Percentiles rank a stretch among this genome's conserved stretches.
These are phyloP conservation scores for Mycena amicta DNA, from an alignment of 768 basidiomycete species.

Conservation along the genomic window DNA sequence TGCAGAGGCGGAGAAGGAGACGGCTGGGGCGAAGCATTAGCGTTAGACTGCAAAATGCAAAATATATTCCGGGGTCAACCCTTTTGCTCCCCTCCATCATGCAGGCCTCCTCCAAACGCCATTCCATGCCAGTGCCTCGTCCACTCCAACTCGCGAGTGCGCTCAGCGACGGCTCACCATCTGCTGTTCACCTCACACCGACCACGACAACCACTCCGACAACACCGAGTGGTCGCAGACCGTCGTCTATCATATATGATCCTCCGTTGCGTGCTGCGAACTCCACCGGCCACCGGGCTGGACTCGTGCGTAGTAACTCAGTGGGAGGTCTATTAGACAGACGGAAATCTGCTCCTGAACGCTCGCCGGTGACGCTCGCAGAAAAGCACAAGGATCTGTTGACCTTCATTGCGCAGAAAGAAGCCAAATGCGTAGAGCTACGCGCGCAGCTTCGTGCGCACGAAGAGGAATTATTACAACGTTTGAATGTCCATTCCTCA, in stretches of 20 bases:
- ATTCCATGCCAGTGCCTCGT: slow-evolving; percentile 40
- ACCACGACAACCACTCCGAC: slow-evolving; percentile 10
- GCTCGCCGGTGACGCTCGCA: slow-evolving; percentile 51
- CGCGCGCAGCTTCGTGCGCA: slow-evolving; percentile 72
- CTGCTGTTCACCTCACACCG: slow-evolving; percentile 23
- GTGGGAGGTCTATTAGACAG: slow-evolving; percentile 19
- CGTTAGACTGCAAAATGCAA: slow-evolving; percentile 4
- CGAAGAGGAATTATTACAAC: slow-evolving; percentile 70
- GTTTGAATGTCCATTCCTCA: slow-evolving; percentile 37
- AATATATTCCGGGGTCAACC: slow-evolving; percentile 11
- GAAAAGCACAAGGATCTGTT: slow-evolving; percentile 84
- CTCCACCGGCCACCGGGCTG: slow-evolving; percentile 14
- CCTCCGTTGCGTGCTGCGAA: slow-evolving; percentile 25
- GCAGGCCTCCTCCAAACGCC: slow-evolving; percentile 30
- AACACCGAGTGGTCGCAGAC: slow-evolving; percentile 28
- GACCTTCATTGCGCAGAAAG: slow-evolving; percentile 86
- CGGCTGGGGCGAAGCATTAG: slow-evolving; percentile 48
- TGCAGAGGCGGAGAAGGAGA: slow-evolving; percentile 80
- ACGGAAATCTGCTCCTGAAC: not conserved
- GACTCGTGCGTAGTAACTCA: slow-evolving; percentile 27
- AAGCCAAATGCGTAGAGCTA: slow-evolving; percentile 80
- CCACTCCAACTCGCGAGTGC: slow-evolving; percentile 51
- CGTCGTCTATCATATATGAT: slow-evolving; percentile 60
- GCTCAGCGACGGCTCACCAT: slow-evolving; percentile 22
- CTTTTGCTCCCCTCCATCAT: slow-evolving; percentile 7